These are phyloP conservation scores for Sclerotiophoma versabilis DNA, from an alignment of 2,329 filamentous ascomycete species.

Conservation along the genomic window DNA sequence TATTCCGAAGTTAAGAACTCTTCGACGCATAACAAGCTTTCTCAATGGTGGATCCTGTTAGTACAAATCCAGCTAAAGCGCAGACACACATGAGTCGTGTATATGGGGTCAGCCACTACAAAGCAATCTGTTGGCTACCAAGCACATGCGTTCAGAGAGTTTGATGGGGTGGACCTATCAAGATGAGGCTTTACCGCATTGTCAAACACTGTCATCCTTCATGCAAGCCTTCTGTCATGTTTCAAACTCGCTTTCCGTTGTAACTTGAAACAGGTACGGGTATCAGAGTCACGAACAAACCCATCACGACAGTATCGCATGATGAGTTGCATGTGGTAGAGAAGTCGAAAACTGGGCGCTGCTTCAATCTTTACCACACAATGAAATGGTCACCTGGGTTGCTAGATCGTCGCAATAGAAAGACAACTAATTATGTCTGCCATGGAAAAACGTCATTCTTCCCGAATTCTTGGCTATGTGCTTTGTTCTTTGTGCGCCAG, in stretches of 20 bases:
- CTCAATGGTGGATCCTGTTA: background rate
- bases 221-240: conserved; percentile 8
- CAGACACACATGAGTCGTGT: background rate
- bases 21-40: background rate
- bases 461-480: background rate
- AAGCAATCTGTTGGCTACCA: background rate
- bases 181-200: background rate
- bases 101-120: background rate
- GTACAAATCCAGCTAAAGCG: background rate
- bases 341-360: no score
- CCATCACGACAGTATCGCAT: no score
- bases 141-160: background rate
- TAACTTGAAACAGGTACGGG: conserved; percentile 4
- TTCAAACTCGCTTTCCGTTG: background rate
- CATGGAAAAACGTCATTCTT: no score
- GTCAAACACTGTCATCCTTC: conserved; percentile 8
- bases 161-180: background rate
- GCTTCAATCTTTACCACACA: no score
- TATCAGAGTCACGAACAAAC: background rate
- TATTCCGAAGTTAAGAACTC: background rate
- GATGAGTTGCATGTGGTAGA: no score
- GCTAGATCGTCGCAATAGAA: no score
- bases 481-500: background rate
- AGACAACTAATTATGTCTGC: no score
- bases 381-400: no score